Conservation (phyloP, 306 rosid genomes). For the Styphnolobium japonicum region DNA sequence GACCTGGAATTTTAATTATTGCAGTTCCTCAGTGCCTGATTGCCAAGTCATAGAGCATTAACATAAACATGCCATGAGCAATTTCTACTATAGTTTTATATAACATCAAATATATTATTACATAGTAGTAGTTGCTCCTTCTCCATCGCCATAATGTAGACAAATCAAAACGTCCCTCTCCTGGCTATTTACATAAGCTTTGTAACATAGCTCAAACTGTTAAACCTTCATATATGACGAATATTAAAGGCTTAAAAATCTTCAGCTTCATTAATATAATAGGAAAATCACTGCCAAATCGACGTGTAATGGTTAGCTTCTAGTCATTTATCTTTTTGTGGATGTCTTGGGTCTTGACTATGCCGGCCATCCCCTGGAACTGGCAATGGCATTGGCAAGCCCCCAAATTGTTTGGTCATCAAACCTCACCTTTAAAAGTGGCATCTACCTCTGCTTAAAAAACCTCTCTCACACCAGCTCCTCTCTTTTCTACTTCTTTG, state of each 20-base stretch:
- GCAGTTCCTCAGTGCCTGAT: neutral
- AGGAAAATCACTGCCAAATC: slow-evolving; percentile 52
- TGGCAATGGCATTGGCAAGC: slow-evolving; percentile 6
- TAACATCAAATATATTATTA: slow-evolving; percentile 5
- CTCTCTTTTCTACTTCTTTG: neutral
- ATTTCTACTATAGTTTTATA: neutral
- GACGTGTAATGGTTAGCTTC: slow-evolving; percentile 46
- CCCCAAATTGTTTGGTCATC: slow-evolving; percentile 13
- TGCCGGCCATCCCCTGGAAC: slow-evolving; percentile 71
- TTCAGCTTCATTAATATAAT: slow-evolving; percentile 2
- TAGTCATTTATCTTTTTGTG: slow-evolving; percentile 46
- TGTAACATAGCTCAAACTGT: slow-evolving; percentile 12
- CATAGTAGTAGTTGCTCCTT: slow-evolving; percentile 44
- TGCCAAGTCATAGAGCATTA: slow-evolving; percentile 28
- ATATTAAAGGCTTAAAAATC: neutral
- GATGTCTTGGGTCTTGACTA: slow-evolving; percentile 52
- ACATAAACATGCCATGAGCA: slow-evolving; percentile 20
- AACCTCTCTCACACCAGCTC: slow-evolving; percentile 14
- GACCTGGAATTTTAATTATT: slow-evolving; percentile 35
- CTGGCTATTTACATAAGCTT: neutral
- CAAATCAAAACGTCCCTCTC: slow-evolving; percentile 24
- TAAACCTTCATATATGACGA: slow-evolving; percentile 14
- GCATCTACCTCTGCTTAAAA: slow-evolving; percentile 31
- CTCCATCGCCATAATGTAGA: slow-evolving; percentile 24
- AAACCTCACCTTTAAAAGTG: slow-evolving; percentile 45